Base-by-base conservation (phyloP, 2,329 filamentous ascomycete species). In the Torrubiellomyces zombiae region DNA sequence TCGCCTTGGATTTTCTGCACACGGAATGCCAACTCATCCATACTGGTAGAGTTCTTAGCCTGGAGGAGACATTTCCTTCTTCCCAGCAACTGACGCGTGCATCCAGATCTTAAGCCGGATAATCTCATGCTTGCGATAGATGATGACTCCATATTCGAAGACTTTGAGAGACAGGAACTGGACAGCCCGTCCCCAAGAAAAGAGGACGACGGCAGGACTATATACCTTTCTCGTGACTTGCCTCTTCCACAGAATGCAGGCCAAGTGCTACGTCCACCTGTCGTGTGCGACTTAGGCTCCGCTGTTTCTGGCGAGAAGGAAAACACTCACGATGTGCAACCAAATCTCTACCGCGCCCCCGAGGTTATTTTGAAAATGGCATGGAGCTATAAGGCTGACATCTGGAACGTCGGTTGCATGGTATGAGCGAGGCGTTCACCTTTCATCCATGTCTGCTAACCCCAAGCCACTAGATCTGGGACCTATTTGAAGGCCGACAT, bases 371-470 rank as follows among this genome's bases (percentile, higher is more conserved):
- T 67, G 1, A 35, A 47, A 35, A 43, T 35, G 3, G 48, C 51
- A 2, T 67, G 60, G 61, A 42, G 43, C 0, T 58, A 54, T 25
- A 43, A 48, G 11, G 44, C 60, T 9, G 60, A 67, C 39, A 56
- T 67, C 26, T 68, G 61, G 61, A 63, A 59, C 28, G 46, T 50
- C 4, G 60, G 58, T 7, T 57, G 53, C 27, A 52, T 65, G 60
- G 58, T 62, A 44, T 24, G 29, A 9, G 7, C 11, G 6, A 14
- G 15, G 2, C 20, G 16, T 15, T 14, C 10, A 9, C 14, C 16
- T n/a, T 15, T 13, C 10, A n/a, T n/a, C n/a, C 8, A 5, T 14
- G n/a, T 6, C 5, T 12, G 20, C 20, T 22, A 15, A 22, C 20
- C n/a, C 9, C 23, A 10, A 13, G 27, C 30, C 27, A 13, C 7